A percentile compares a stretch with the other conserved stretches of the same genome.
phyloP scores from a whole-genome alignment of 139 green algal species.

The Haematococcus sp. region DNA sequence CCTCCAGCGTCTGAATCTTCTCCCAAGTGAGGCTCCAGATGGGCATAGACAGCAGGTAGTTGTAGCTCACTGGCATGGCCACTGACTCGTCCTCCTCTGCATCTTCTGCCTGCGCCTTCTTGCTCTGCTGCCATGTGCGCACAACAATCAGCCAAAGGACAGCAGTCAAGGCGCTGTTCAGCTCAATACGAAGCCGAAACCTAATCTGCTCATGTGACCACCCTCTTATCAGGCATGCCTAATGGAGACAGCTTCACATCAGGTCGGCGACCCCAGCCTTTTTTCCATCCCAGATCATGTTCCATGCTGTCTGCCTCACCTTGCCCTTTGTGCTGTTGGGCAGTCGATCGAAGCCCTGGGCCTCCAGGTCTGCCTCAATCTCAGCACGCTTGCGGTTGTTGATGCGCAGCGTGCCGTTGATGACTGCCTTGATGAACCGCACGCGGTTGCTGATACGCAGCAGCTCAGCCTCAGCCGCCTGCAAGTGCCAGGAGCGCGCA shows the following conservation, averaged over 20 bases:
- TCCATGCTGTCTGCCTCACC: background rate
- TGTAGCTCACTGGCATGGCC: conserved; percentile 58
- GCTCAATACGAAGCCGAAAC: too few species aligned
- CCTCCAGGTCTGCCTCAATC: conserved; percentile 83
- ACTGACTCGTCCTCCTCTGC: conserved; percentile 7
- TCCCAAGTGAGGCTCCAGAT: conserved; percentile 93
- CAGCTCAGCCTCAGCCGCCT: conserved; percentile 74
- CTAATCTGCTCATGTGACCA: too few species aligned
- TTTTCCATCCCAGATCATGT: too few species aligned
- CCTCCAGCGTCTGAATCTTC: conserved; percentile 70
- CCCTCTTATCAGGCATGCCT: too few species aligned
- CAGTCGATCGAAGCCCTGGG: conserved; percentile 75
- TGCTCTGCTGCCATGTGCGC: background rate
- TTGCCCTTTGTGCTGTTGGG: conserved; percentile 13
- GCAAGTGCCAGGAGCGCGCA: background rate
- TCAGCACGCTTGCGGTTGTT: conserved; percentile 82
- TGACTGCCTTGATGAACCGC: conserved; percentile 94
- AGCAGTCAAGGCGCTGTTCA: too few species aligned
- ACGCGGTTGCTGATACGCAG: conserved; percentile 81
- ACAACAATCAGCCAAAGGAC: too few species aligned
- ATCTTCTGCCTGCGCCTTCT: background rate
- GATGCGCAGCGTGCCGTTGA: conserved; percentile 74
- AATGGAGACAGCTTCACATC: too few species aligned
- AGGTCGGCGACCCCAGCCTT: too few species aligned
- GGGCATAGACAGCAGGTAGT: conserved; percentile 97